Percentiles rank a stretch among this genome's conserved stretches.
phyloP scores from a whole-genome alignment of 805 yeast genomes.

The Starmerella roubikii region DNA sequence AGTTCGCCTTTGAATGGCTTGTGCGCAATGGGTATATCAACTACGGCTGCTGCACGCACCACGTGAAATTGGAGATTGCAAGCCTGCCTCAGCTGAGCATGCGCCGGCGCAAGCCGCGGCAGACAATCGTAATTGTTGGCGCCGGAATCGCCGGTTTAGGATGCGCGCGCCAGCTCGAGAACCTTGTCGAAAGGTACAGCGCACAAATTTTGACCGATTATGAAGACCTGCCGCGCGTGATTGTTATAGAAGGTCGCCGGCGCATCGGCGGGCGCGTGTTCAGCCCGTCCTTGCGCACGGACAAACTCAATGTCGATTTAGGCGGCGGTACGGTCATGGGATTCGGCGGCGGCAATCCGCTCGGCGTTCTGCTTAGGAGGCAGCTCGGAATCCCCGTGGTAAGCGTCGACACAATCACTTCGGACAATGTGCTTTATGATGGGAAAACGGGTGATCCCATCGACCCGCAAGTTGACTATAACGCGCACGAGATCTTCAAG shows the following conservation, averaged over 20 bases:
- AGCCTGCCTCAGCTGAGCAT: conserved; percentile 14
- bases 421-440: conserved; percentile 24
- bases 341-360: conserved; percentile 31
- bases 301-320: conserved; percentile 26
- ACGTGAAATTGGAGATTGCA: conserved; percentile 2
- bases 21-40: conserved; percentile 32
- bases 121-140: conserved; percentile 63
- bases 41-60: conserved; percentile 27
- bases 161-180: conserved; percentile 86
- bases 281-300: conserved; percentile 21
- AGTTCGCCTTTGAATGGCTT: conserved; percentile 32
- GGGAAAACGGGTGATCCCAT: conserved; percentile 26
- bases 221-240: conserved; percentile 30
- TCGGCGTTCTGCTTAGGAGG: conserved; percentile 29
- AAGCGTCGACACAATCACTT: conserved; percentile 23
- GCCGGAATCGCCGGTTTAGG: conserved; percentile 97
- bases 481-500: conserved; percentile 27
- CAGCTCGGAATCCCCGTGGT: conserved; percentile 31
- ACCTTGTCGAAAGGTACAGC: conserved; percentile 33
- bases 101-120: conserved; percentile 24
- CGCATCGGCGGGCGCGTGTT: conserved; percentile 33
- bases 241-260: conserved; percentile 29
- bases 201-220: conserved; percentile 23
- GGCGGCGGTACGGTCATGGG: conserved; percentile 32
- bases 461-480: conserved; percentile 22